phyloP scores from a whole-genome alignment of 208 protist genomes.

The Leishmania amazonensis region DNA sequence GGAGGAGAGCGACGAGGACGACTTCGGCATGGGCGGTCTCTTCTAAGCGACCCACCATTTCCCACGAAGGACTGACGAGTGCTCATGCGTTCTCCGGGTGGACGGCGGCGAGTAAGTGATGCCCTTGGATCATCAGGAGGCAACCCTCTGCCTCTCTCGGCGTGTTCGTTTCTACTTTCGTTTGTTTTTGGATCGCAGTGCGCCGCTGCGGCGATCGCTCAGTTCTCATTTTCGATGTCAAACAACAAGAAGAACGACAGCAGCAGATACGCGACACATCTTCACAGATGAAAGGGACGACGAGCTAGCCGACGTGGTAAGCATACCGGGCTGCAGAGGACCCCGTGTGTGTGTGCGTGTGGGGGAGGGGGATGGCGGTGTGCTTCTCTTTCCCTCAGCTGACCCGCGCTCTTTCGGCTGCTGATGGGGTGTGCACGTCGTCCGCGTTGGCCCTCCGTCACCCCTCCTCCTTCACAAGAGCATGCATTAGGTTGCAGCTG shows the following conservation, averaged over 20 bases:
- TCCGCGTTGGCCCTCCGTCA: neutral
- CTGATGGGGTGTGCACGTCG: neutral
- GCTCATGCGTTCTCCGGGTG: neutral
- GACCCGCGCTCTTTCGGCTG: neutral
- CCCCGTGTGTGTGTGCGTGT: neutral
- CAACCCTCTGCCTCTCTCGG: neutral
- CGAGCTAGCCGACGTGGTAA: neutral
- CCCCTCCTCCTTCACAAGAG: neutral
- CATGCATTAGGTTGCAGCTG: neutral
- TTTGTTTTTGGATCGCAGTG: neutral
- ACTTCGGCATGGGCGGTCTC: conserved; percentile 86
- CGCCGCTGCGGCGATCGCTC: neutral
- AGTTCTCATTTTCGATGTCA: neutral
- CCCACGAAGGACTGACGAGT: neutral
- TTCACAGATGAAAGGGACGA: no score
- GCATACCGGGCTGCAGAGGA: neutral
- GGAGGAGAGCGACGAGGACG: conserved; percentile 83
- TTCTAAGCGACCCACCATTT: conserved; percentile 48
- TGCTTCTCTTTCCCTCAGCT: neutral
- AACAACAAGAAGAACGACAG: neutral
- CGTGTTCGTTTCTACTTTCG: neutral
- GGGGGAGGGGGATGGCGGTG: neutral
- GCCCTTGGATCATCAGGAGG: neutral
- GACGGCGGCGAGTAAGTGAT: neutral
- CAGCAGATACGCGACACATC: neutral